Conservation (phyloP, 495 filamentous ascomycete species). For the Aspergillus heteromorphus region DNA sequence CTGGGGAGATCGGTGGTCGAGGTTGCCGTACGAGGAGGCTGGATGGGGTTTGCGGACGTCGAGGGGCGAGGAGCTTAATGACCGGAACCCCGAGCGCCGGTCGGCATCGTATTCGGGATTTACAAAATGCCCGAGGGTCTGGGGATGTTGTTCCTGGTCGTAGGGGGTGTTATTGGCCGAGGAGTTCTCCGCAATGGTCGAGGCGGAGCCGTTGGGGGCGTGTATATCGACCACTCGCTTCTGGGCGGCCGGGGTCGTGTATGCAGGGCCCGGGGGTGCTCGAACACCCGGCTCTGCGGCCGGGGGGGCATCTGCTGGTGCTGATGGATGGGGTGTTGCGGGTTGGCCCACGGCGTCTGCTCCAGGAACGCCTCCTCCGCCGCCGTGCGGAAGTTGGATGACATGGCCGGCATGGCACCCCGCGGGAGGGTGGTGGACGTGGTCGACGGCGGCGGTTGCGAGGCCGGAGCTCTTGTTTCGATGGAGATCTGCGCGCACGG, state of each 20-base stretch:
- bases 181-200: slow-evolving; percentile 51
- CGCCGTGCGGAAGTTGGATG: slow-evolving; percentile 42
- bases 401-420: slow-evolving; percentile 31
- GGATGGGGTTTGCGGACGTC: slow-evolving; percentile 42
- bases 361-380: slow-evolving; percentile 81
- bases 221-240: slow-evolving; percentile 47
- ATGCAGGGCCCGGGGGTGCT: slow-evolving; percentile 32
- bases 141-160: slow-evolving; percentile 34
- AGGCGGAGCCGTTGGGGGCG: slow-evolving; percentile 51
- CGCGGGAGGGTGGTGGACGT: slow-evolving; percentile 25
- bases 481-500: slow-evolving; percentile 30
- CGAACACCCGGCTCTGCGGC: slow-evolving; percentile 27
- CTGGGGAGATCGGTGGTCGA: slow-evolving; percentile 28
- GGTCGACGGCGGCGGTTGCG: slow-evolving; percentile 22
- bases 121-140: slow-evolving; percentile 20
- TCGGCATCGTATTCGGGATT: slow-evolving; percentile 37
- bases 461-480: slow-evolving; percentile 25
- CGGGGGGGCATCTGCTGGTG: slow-evolving; percentile 36
- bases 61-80: slow-evolving; percentile 39
- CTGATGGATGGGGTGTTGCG: slow-evolving; percentile 72
- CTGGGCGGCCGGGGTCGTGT: slow-evolving; percentile 49
- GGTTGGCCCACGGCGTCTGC: slow-evolving; percentile 82
- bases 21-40: slow-evolving; percentile 14
- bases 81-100: slow-evolving; percentile 37
- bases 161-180: slow-evolving; percentile 45